These are phyloP conservation scores for Arabis hirsuta DNA, from an alignment of 345 rosid species.

Conservation along the genomic window DNA sequence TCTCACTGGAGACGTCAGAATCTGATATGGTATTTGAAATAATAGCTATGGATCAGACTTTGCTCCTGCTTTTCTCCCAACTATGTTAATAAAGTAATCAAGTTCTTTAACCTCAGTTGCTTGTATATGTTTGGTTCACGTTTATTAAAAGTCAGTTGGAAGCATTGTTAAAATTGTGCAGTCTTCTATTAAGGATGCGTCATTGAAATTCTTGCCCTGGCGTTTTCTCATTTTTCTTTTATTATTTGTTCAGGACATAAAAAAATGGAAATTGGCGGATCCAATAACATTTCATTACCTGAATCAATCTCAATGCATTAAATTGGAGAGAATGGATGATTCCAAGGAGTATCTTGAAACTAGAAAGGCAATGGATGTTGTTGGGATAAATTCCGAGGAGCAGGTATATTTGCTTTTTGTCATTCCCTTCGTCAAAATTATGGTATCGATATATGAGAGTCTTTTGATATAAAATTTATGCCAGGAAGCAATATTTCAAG, in stretches of 20 bases:
- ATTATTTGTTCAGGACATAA: conserved; percentile 60
- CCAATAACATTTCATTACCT: conserved; percentile 90
- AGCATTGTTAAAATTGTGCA: conserved; percentile 18
- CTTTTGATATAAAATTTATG: conserved; percentile 23
- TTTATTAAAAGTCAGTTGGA: conserved; percentile 20
- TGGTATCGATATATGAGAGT: conserved; percentile 12
- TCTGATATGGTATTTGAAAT: background rate
- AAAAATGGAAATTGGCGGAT: conserved; percentile 72
- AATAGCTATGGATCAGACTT: conserved; percentile 28
- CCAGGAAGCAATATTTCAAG: conserved; percentile 89
- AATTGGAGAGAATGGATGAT: conserved; percentile 85
- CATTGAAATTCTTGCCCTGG: background rate
- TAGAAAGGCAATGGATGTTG: conserved; percentile 92
- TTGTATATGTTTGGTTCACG: conserved; percentile 14
- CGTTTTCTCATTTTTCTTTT: conserved; percentile 6
- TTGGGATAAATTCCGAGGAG: conserved; percentile 84
- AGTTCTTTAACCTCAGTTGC: conserved; percentile 1
- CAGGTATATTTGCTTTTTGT: conserved; percentile 59
- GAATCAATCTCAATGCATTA: conserved; percentile 87
- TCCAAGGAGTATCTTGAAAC: conserved; percentile 82
- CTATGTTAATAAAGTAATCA: conserved; percentile 25
- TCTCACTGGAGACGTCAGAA: conserved; percentile 2
- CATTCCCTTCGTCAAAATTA: background rate
- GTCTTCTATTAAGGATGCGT: conserved; percentile 20
- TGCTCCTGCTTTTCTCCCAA: conserved; percentile 7